These are phyloP conservation scores for Metschnikowia lochheadii DNA, from an alignment of 805 yeast species.

Conservation along the genomic window DNA sequence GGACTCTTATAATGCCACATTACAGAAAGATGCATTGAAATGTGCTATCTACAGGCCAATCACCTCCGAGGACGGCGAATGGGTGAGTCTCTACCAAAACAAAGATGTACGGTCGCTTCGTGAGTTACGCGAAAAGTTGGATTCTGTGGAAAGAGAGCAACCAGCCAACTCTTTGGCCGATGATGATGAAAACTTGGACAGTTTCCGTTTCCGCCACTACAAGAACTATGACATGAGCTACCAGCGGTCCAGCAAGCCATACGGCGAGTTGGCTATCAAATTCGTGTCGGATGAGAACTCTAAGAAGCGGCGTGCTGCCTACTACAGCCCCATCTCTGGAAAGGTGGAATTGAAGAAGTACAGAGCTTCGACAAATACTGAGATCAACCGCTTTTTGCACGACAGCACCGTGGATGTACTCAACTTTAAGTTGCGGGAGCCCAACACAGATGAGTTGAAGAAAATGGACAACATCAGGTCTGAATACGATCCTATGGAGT, in stretches of 20 bases:
- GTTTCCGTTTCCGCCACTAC: slow-evolving; percentile 55
- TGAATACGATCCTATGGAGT: slow-evolving; percentile 74
- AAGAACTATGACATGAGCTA: slow-evolving; percentile 78
- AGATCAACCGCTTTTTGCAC: slow-evolving; percentile 50
- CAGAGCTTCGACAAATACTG: slow-evolving; percentile 60
- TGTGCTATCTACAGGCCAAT: slow-evolving; percentile 72
- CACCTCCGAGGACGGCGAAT: slow-evolving; percentile 65
- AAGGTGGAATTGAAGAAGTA: slow-evolving; percentile 81
- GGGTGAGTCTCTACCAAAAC: slow-evolving; percentile 57
- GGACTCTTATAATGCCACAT: slow-evolving; percentile 23
- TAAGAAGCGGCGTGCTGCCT: slow-evolving; percentile 53
- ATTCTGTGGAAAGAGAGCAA: slow-evolving; percentile 42
- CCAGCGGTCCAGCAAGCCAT: slow-evolving; percentile 40
- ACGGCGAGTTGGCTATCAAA: slow-evolving; percentile 66
- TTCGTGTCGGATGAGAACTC: slow-evolving; percentile 38
- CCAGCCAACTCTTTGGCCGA: slow-evolving; percentile 41
- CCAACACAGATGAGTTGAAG: slow-evolving; percentile 64
- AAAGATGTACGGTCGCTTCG: slow-evolving; percentile 23
- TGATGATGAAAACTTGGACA: slow-evolving; percentile 36
- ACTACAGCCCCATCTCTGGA: slow-evolving; percentile 74
- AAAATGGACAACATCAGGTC: slow-evolving; percentile 66
- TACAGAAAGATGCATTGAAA: slow-evolving; percentile 38
- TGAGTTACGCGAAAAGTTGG: slow-evolving; percentile 25
- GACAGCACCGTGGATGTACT: slow-evolving; percentile 59
- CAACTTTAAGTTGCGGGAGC: slow-evolving; percentile 62